Conservation (phyloP, 1,139 yeast species). For the Geotrichum citri-aurantii region DNA sequence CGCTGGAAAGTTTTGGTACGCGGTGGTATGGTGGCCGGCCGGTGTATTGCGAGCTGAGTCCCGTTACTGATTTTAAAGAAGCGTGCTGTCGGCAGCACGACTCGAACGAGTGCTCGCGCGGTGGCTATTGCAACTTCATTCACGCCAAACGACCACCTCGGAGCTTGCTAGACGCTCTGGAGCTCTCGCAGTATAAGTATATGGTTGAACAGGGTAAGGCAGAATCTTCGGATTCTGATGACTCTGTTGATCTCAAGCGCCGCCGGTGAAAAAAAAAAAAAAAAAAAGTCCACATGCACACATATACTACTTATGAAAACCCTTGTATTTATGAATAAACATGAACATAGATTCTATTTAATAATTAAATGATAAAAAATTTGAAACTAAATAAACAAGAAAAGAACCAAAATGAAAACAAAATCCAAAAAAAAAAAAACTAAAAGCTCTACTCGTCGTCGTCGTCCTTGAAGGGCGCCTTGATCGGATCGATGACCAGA, state of each 20-base stretch:
- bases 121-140: conserved; percentile 81
- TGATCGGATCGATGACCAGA: conserved; percentile 82
- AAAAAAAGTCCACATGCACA: no score
- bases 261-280: neutral
- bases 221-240: conserved; percentile 12
- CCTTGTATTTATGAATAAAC: neutral
- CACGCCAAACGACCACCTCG: conserved; percentile 61
- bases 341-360: neutral
- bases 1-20: conserved; percentile 56
- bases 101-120: conserved; percentile 58
- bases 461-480: conserved; percentile 52
- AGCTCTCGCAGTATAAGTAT: conserved; percentile 35
- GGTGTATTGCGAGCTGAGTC: conserved; percentile 73
- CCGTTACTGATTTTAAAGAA: conserved; percentile 65
- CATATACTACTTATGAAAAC: neutral
- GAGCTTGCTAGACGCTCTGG: conserved; percentile 41
- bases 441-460: conserved; percentile 4
- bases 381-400: no score
- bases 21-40: conserved; percentile 84
- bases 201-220: conserved; percentile 18
- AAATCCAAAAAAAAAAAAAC: neutral
- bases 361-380: neutral
- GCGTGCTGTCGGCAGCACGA: conserved; percentile 75
- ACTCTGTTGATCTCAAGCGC: conserved; percentile 5
- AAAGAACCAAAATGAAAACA: neutral